Conservation (phyloP, 2,329 filamentous ascomycete genomes). For the Cladosporium sp. region DNA sequence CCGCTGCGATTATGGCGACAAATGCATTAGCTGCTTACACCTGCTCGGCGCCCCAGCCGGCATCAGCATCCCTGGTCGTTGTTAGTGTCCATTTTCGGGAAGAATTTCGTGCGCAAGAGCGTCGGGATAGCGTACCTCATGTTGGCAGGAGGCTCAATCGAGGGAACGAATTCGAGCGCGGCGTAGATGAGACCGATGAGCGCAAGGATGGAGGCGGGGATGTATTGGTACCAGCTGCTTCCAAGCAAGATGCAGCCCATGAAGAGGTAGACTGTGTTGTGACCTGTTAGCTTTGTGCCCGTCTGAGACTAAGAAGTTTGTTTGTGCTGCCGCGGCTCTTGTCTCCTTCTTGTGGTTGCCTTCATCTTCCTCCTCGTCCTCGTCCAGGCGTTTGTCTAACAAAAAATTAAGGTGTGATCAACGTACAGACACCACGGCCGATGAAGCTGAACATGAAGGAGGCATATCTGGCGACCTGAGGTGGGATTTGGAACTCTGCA, state of each 20-base stretch:
- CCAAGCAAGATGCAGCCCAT: slow-evolving; percentile 81
- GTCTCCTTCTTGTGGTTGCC: background rate
- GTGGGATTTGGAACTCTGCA: slow-evolving; percentile 86
- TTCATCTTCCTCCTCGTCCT: background rate
- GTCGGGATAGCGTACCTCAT: slow-evolving; percentile 38
- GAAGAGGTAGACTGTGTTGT: slow-evolving; percentile 84
- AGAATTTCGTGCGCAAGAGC: too few relatives aligned
- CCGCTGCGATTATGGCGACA: slow-evolving; percentile 4
- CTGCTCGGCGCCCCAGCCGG: slow-evolving; percentile 51
- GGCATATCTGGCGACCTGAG: slow-evolving; percentile 86
- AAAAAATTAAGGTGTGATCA: background rate
- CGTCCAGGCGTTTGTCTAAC: background rate
- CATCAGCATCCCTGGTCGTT: slow-evolving; percentile 44
- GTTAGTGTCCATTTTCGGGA: slow-evolving; percentile 7
- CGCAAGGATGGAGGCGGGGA: slow-evolving; percentile 74
- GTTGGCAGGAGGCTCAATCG: slow-evolving; percentile 51
- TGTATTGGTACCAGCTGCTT: slow-evolving; percentile 60
- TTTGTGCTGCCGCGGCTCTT: background rate
- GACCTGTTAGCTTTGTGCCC: slow-evolving; percentile 15
- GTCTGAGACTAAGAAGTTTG: background rate
- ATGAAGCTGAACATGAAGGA: slow-evolving; percentile 98
- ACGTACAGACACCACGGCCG: slow-evolving; percentile 86
- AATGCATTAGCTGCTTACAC: slow-evolving; percentile 34
- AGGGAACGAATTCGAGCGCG: slow-evolving; percentile 47
- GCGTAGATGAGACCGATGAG: slow-evolving; percentile 73